Percentiles rank a stretch among this genome's conserved stretches.
Evolutionary conservation across 768 basidiomycete species (phyloP).

Genomic region (Leccinum pellstonianum): DNA sequence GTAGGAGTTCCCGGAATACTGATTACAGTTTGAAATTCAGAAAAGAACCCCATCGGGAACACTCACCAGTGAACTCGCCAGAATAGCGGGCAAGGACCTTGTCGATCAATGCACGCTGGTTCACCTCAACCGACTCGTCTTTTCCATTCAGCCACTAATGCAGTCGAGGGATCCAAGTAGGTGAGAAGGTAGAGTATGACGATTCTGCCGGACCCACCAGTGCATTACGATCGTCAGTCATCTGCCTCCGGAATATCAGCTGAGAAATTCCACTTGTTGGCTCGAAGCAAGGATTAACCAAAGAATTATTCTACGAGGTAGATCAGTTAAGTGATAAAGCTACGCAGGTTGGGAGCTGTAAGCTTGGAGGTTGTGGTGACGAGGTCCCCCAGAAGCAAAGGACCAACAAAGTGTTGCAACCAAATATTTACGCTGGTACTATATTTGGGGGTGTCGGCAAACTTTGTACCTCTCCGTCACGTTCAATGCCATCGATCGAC

Average conservation of each 20-base stretch:
- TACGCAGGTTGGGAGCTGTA: background rate
- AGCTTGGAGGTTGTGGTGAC: background rate
- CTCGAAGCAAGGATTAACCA: background rate
- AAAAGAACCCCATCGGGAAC: background rate
- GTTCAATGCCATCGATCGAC: too few species aligned
- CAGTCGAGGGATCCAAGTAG: background rate
- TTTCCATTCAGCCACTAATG: constrained; percentile 57
- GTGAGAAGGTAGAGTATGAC: background rate
- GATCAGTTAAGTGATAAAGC: background rate
- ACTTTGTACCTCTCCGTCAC: too few species aligned
- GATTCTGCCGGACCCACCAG: constrained; percentile 20
- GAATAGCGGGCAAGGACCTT: constrained; percentile 95
- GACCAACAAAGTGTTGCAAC: background rate
- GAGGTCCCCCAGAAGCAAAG: background rate
- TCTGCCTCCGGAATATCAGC: constrained; percentile 3
- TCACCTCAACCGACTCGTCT: constrained; percentile 86
- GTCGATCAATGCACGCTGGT: constrained; percentile 95
- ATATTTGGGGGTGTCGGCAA: too few species aligned
- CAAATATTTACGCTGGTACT: background rate
- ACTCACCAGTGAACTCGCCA: constrained; percentile 81
- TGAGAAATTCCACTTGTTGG: background rate
- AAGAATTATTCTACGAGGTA: background rate
- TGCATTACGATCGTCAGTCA: constrained; percentile 32
- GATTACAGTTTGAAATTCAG: background rate
- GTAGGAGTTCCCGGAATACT: constrained; percentile 83